These are phyloP conservation scores for Chaetomium cochliodes DNA, from an alignment of 495 filamentous ascomycete species.

Conservation along the genomic window DNA sequence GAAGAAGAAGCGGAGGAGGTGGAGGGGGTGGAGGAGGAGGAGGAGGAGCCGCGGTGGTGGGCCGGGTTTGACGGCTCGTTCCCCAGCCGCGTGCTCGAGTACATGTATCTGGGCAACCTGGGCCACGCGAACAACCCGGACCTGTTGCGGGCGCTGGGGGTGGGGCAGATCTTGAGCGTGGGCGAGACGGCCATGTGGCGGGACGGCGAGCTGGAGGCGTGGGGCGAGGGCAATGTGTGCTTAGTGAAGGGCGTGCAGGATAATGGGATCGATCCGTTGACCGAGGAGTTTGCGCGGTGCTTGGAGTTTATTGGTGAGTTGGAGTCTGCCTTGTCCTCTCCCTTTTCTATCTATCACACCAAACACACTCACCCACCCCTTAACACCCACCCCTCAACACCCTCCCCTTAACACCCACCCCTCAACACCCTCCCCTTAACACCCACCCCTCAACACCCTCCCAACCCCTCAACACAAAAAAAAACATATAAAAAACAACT, in stretches of 20 bases:
- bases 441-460: not conserved
- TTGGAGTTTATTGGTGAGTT: constrained; percentile 86
- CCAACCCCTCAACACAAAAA: not conserved
- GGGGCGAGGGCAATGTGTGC: constrained; percentile 73
- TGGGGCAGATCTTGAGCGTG: constrained; percentile 86
- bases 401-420: too few species aligned
- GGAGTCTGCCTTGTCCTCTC: constrained; percentile 45
- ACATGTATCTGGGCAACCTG: constrained; percentile 94
- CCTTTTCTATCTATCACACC: too few species aligned
- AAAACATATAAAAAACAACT: not conserved
- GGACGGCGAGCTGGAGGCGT: constrained; percentile 61
- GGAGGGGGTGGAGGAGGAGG: not conserved
- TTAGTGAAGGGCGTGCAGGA: constrained; percentile 85
- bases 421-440: too few species aligned
- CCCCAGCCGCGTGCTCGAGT: constrained; percentile 83
- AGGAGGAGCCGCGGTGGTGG: constrained; percentile 66
- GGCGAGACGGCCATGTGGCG: constrained; percentile 85
- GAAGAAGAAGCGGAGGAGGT: not conserved
- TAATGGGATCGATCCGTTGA: constrained; percentile 91
- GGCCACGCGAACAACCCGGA: constrained; percentile 90
- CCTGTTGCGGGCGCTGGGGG: constrained; percentile 73
- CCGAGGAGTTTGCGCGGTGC: constrained; percentile 81
- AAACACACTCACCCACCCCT: too few species aligned
- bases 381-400: too few species aligned
- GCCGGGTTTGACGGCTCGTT: constrained; percentile 83